A percentile compares a stretch with the other conserved stretches of the same genome.
Conservation (phyloP, 1,284 basidiomycete genomes). For the Moesziomyces sp. region DNA sequence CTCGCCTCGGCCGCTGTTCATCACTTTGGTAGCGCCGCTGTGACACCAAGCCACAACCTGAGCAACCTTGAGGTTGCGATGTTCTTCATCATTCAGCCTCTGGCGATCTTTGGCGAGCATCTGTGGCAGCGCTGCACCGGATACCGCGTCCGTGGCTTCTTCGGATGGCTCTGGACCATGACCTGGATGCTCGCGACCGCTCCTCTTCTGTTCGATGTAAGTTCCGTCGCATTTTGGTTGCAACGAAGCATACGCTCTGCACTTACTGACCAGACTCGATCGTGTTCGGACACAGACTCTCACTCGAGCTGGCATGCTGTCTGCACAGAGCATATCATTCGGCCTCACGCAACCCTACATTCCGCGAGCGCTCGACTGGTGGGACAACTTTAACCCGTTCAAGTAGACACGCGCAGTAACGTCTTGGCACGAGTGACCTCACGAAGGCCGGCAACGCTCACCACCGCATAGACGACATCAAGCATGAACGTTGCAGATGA, state of each 20-base stretch:
- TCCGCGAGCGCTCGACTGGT: slow-evolving; percentile 17
- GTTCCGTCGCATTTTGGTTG: not conserved
- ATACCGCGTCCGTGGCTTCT: slow-evolving; percentile 15
- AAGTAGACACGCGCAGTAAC: slow-evolving; percentile 1
- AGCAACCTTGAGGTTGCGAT: slow-evolving; percentile 1
- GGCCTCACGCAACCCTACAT: slow-evolving; percentile 13
- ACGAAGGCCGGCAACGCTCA: too few relatives aligned
- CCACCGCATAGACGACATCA: not conserved
- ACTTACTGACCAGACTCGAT: too few relatives aligned
- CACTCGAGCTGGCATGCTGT: slow-evolving; percentile 11
- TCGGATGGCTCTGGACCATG: slow-evolving; percentile 33
- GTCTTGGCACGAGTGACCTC: too few relatives aligned
- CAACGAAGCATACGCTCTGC: too few relatives aligned
- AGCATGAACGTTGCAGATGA: not conserved
- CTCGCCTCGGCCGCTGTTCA: slow-evolving; percentile 37
- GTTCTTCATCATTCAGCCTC: slow-evolving; percentile 33
- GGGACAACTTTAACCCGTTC: slow-evolving; percentile 6
- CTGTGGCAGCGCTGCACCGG: slow-evolving; percentile 13
- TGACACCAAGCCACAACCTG: slow-evolving; percentile 8
- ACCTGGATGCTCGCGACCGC: slow-evolving; percentile 16
- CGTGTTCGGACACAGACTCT: not conserved
- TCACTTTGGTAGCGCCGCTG: slow-evolving; percentile 23
- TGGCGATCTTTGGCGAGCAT: slow-evolving; percentile 27
- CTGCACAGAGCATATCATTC: slow-evolving; percentile 5
- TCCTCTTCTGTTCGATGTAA: slow-evolving; percentile 17